Base-by-base conservation (phyloP, 2,329 filamentous ascomycete species). In the Arthrobotrys conoides region DNA sequence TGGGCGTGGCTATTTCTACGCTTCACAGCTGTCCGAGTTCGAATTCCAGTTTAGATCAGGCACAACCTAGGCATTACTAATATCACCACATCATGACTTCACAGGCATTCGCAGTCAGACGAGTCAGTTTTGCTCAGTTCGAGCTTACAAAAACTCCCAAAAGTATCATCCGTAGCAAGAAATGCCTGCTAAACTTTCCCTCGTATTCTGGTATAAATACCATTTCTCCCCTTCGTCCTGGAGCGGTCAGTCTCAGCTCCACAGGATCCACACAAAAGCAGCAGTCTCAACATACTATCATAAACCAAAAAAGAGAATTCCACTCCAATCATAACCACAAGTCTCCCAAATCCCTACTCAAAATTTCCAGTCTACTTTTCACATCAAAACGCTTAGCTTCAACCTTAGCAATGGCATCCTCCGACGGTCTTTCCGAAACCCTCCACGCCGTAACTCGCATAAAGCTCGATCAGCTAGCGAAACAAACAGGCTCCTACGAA, bases 381-480 rank as follows among this genome's bases (percentile, higher is more conserved):
- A 44, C 5, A 24, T 18, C 2, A 3, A 59, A 41, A 16, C 30
- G 18, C 4, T 18, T n/a, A 27, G 10, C 14, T 24, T 27, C 33
- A 1, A 27, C 1, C 24, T 8, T 3, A 61, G 18, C 57, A 61
- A 73, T 73, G 70, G 51, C 51, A 20, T 67, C 70, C 38, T 73
- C 70, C 18, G 70, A 73, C 22, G 66, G 64, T 18, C 44, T 76
- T 18, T 69, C 64, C 6, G 64, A 88, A 69, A 88, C 88, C 14
- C 86, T 89, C 30, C 86, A 87, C 67, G 86, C 87, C 38, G 88
- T 89, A 82, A 89, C 87, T 20, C 84, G 84, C 46, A 88, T 87
- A 72, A 90, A 90, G 81, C 87, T 90, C 76, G 84, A 84, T n/a
- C 88, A 90, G 80, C 85, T 90, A 6, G 85, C 86, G 30, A 87